Percentiles rank a stretch among this genome's conserved stretches.
phyloP scores from a whole-genome alignment of 495 filamentous ascomycete species.

The Neurospora sp. region DNA sequence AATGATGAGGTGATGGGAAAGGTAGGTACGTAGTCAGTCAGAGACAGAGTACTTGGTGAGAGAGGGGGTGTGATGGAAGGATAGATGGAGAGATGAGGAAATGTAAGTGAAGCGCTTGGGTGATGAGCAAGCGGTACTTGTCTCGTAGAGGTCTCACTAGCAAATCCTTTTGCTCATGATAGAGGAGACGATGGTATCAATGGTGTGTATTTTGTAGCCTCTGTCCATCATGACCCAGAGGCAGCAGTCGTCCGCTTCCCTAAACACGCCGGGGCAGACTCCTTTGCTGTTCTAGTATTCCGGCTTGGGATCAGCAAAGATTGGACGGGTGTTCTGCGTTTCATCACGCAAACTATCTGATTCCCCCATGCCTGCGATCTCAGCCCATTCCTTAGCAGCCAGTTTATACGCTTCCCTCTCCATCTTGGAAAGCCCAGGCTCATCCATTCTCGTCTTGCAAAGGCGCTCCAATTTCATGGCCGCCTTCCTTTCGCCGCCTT shows the following conservation, averaged over 20 bases:
- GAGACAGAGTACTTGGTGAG: neutral
- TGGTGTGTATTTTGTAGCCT: neutral
- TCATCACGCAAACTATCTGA: neutral
- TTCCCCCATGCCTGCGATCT: neutral
- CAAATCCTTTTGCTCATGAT: neutral
- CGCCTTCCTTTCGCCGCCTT: neutral
- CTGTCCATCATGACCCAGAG: neutral
- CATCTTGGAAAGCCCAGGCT: neutral
- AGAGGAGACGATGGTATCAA: neutral
- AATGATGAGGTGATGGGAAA: neutral
- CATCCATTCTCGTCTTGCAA: neutral
- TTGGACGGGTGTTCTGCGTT: neutral
- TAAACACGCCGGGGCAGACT: neutral
- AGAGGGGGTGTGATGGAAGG: neutral
- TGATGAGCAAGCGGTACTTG: neutral
- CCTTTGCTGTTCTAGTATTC: neutral
- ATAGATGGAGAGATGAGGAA: neutral
- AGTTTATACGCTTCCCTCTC: neutral
- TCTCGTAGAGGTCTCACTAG: neutral
- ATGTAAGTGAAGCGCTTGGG: neutral
- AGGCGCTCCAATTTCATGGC: neutral
- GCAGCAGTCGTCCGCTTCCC: neutral
- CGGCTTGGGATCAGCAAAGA: neutral
- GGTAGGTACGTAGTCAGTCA: neutral
- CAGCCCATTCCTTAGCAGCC: neutral